Evolutionary conservation across 495 filamentous ascomycete genomes (phyloP), one percentile per base, ranked within the genome.

Genomic region (Glutinoglossum americanum): DNA sequence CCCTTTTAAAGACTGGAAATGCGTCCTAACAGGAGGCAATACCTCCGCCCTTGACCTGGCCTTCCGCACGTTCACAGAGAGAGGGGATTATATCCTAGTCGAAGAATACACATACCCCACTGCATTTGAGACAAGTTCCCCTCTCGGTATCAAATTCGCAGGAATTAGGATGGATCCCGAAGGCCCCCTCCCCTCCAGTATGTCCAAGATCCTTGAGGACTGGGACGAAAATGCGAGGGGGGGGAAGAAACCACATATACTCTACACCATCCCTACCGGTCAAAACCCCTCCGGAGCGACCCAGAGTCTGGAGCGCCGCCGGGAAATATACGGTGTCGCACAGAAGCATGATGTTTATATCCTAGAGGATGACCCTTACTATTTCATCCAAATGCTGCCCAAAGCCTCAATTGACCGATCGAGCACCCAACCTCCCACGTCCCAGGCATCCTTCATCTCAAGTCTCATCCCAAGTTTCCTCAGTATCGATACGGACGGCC

Each of bases 21-120:
- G 45, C 23, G 37, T 21, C 27, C 47, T 68, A 8, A 64, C 63
- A 6, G 39, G 61, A 23, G 66, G 66, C 19, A 61, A 55, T 9
- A 68, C 66, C 10, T 65, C 64, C 26, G 66, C 66, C 7, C 17
- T 65, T 17, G 63, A 68, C 19, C 58, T 65, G 8, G 55, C 58
- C 11, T 54, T 66, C 19, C 64, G 63, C 0, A 65, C 62, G 13
- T 65, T 67, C 39, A 59, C 57, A 49, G 56, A 65, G 21, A 51
- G 61, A 4, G 64, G 64, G 1, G 60, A 61, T 26, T 59, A 32
- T 1, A 27, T 65, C 41, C 25, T 68, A 26, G 47, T 57, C 17
- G 66, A 68, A 27, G 37, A 62, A 21, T 64, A 64, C 35, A 68
- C 66, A 7, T 68, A 64, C 41, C 28, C 66, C 19, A 58, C 37